These are phyloP conservation scores for Cladophialophora yegresii DNA, from an alignment of 2,329 filamentous ascomycete genomes.

Conservation along the genomic window DNA sequence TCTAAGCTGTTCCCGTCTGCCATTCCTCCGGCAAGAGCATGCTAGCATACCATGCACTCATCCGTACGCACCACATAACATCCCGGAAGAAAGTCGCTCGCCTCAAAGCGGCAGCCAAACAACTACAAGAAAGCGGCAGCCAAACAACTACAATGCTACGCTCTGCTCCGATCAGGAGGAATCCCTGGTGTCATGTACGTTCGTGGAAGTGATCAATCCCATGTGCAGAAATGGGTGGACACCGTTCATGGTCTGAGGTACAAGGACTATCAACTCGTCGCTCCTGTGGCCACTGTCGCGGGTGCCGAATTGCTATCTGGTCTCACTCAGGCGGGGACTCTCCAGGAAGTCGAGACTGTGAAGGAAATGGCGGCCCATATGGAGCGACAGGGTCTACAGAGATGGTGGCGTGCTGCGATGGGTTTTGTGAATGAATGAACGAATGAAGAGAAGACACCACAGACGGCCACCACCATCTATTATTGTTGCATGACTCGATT, in stretches of 20 bases:
- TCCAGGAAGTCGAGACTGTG: conserved; percentile 64
- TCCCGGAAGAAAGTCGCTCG: conserved; percentile 71
- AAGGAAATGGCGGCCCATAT: conserved; percentile 66
- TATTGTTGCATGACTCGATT: neutral
- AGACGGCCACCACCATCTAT: neutral
- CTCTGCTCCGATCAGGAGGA: conserved; percentile 67
- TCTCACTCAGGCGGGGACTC: conserved; percentile 35
- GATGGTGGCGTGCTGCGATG: conserved; percentile 72
- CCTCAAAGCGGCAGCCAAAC: conserved; percentile 65
- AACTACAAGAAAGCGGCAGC: conserved; percentile 65
- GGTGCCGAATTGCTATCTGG: neutral
- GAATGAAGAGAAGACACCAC: conserved; percentile 14
- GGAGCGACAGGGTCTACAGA: conserved; percentile 58
- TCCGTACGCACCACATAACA: conserved; percentile 79
- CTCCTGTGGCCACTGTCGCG: conserved; percentile 49
- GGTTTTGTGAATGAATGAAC: conserved; percentile 45
- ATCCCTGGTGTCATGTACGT: conserved; percentile 79
- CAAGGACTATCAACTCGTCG: conserved; percentile 69
- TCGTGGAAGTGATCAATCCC: conserved; percentile 57
- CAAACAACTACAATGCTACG: conserved; percentile 60
- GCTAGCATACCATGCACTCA: conserved; percentile 59
- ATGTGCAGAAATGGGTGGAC: conserved; percentile 65
- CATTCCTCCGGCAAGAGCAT: conserved; percentile 24
- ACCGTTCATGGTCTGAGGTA: conserved; percentile 66
- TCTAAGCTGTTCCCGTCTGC: neutral